Evolutionary conservation across 2,329 filamentous ascomycete species (phyloP).

Genomic region (Aspergillus ustus): DNA sequence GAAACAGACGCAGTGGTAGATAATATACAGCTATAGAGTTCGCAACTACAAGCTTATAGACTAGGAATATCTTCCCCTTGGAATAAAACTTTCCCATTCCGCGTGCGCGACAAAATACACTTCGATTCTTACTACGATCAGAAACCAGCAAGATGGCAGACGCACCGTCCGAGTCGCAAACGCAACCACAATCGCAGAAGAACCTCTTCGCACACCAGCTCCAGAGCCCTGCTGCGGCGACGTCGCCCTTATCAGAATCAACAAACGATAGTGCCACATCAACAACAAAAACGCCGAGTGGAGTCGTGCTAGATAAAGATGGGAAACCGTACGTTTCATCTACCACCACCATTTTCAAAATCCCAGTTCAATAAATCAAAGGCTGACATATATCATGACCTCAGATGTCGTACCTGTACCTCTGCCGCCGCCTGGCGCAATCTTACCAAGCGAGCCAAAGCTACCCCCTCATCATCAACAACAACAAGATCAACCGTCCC

Average conservation of each 20-base stretch:
- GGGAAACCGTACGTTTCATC: slow-evolving; percentile 52
- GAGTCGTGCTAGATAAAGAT: slow-evolving; percentile 55
- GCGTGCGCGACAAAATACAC: neutral
- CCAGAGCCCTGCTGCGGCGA: slow-evolving; percentile 19
- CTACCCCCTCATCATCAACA: slow-evolving; percentile 41
- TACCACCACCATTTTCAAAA: neutral
- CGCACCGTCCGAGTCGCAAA: slow-evolving; percentile 26
- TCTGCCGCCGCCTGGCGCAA: slow-evolving; percentile 52
- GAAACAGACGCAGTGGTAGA: neutral
- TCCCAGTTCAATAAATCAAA: neutral
- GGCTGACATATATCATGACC: neutral
- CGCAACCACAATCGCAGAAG: slow-evolving; percentile 22
- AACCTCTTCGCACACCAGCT: slow-evolving; percentile 25
- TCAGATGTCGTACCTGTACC: slow-evolving; percentile 55
- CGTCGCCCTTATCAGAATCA: slow-evolving; percentile 24
- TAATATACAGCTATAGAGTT: neutral
- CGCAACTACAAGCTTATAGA: neutral
- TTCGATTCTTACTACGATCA: neutral
- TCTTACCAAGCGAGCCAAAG: slow-evolving; percentile 49
- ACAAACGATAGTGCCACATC: slow-evolving; percentile 26
- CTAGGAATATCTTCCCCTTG: neutral
- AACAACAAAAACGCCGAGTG: slow-evolving; percentile 44
- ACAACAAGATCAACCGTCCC: slow-evolving; percentile 37
- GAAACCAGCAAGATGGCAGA: slow-evolving; percentile 18
- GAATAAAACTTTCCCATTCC: neutral